phyloP scores from a whole-genome alignment of 768 basidiomycete species.

The Mrakia blollopis region DNA sequence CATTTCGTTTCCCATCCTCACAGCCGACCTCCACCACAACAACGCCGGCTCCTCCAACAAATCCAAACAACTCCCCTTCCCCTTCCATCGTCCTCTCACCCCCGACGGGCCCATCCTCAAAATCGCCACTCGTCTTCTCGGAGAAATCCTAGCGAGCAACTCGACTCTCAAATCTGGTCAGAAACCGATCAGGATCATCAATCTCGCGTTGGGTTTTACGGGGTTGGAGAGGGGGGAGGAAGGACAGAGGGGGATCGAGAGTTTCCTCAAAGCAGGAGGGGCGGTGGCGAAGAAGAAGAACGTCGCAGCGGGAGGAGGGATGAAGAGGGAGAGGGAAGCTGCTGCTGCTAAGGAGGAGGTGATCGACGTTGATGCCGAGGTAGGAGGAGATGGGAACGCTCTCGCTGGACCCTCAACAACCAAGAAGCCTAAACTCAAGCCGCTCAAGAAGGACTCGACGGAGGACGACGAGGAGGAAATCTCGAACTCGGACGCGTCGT shows the following conservation, averaged over 20 bases:
- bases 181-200: constrained; percentile 60
- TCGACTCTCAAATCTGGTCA: constrained; percentile 36
- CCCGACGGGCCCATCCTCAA: constrained; percentile 66
- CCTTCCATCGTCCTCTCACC: constrained; percentile 66
- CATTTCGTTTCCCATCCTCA: neutral
- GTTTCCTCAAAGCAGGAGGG: constrained; percentile 57
- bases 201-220: constrained; percentile 66
- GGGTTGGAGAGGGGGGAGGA: constrained; percentile 68
- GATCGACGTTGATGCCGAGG: neutral
- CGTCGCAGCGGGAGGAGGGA: too few species aligned
- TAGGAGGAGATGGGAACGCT: neutral
- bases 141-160: constrained; percentile 64
- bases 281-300: too few species aligned
- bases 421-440: neutral
- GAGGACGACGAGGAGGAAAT: neutral
- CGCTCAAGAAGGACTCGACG: neutral
- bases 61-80: constrained; percentile 83
- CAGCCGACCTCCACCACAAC: constrained; percentile 14
- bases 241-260: constrained; percentile 82
- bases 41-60: constrained; percentile 38
- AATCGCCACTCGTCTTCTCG: constrained; percentile 77
- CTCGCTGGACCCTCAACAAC: neutral
- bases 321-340: too few species aligned
- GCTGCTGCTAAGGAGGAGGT: too few species aligned
- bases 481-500: neutral